phyloP scores from a whole-genome alignment of 2,329 filamentous ascomycete genomes.

The Fusarium sarcochroum region DNA sequence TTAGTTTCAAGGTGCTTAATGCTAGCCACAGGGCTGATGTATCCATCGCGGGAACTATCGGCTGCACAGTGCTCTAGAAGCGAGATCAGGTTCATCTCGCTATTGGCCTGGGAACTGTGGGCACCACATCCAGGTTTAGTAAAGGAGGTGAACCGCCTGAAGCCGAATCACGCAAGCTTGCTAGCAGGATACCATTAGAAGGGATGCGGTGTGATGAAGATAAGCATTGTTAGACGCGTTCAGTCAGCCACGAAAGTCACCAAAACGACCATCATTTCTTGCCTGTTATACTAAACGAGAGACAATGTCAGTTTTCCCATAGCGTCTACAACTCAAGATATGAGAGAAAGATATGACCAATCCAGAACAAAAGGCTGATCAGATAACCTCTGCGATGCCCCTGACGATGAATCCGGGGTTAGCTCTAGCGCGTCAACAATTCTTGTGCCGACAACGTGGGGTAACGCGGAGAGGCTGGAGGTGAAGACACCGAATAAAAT shows the following conservation, averaged over 20 bases:
- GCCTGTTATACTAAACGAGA: too few species aligned
- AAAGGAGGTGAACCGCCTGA: slow-evolving; percentile 11
- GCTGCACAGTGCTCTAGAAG: background rate
- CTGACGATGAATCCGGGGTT: slow-evolving; percentile 41
- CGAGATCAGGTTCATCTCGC: background rate
- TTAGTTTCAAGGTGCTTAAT: background rate
- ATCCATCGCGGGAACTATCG: slow-evolving; percentile 17
- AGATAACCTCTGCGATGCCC: slow-evolving; percentile 19
- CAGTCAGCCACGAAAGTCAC: too few species aligned
- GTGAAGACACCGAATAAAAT: slow-evolving; percentile 2
- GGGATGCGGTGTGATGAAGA: background rate
- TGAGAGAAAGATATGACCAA: background rate
- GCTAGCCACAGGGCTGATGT: background rate
- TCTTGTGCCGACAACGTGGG: slow-evolving; percentile 24
- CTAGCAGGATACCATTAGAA: background rate
- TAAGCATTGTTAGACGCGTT: background rate
- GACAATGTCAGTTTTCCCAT: too few species aligned
- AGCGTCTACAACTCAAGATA: too few species aligned
- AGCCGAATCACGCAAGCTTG: slow-evolving; percentile 24
- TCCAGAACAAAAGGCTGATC: slow-evolving; percentile 12
- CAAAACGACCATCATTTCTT: too few species aligned
- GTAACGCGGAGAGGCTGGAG: slow-evolving; percentile 14
- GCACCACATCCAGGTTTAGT: background rate
- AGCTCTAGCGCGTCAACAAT: slow-evolving; percentile 35
- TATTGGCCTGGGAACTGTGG: background rate